Conservation (phyloP, 805 yeast species). For the Lipomyces yamadae region DNA sequence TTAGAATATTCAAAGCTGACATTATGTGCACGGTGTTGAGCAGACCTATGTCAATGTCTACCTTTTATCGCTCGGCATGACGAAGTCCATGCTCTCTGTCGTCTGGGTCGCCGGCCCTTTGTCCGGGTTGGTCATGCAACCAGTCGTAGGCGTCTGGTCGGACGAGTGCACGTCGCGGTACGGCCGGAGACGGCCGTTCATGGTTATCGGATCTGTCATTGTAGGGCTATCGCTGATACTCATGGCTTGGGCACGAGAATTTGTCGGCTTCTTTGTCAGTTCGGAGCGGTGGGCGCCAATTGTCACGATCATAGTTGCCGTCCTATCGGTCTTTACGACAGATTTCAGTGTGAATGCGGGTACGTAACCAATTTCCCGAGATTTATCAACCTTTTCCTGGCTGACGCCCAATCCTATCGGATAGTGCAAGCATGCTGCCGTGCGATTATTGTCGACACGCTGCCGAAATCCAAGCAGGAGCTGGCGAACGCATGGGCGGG, state of each 20-base stretch:
- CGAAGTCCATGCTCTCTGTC: conserved; percentile 59
- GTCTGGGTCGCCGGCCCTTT: conserved; percentile 73
- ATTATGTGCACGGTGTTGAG: conserved; percentile 32
- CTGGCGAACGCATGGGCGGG: conserved; percentile 72
- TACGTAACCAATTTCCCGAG: conserved; percentile 6
- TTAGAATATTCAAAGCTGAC: neutral
- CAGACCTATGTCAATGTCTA: conserved; percentile 47
- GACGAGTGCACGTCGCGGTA: conserved; percentile 54
- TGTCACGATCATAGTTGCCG: conserved; percentile 54
- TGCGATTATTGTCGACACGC: conserved; percentile 67
- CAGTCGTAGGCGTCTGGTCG: conserved; percentile 63
- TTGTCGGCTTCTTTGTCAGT: conserved; percentile 52
- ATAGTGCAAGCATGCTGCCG: conserved; percentile 65
- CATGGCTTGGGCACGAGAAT: conserved; percentile 54
- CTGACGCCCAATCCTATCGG: neutral
- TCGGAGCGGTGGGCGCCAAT: conserved; percentile 18
- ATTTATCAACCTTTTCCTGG: too few relatives aligned
- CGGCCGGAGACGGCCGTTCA: conserved; percentile 65
- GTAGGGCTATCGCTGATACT: conserved; percentile 54
- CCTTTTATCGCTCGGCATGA: conserved; percentile 60
- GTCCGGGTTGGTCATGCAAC: conserved; percentile 69
- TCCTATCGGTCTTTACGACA: conserved; percentile 56
- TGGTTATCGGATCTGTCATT: conserved; percentile 58
- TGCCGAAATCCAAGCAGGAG: conserved; percentile 61
- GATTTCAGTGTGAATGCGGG: conserved; percentile 58